Conservation (phyloP, 192 early-diverging fungal species). For the Physocladia obscura region DNA sequence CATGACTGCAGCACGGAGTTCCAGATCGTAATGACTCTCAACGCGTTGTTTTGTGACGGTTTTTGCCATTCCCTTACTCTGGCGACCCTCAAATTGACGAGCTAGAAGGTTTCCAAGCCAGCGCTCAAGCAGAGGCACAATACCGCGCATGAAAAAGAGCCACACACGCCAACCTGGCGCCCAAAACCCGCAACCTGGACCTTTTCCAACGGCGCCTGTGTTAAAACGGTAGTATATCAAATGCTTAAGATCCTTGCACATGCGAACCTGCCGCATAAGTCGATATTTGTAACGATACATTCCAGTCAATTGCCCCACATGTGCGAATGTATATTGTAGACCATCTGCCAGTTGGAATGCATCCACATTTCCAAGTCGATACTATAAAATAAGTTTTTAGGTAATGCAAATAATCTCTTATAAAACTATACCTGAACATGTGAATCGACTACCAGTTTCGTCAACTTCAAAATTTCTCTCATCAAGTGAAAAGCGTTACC, state of each 20-base stretch:
- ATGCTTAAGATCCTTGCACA: constrained; percentile 93
- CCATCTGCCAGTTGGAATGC: constrained; percentile 99
- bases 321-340: constrained; percentile 96
- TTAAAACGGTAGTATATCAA: constrained; percentile 86
- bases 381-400: constrained; percentile 33
- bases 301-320: constrained; percentile 97
- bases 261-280: constrained; percentile 95
- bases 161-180: constrained; percentile 99
- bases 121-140: constrained; percentile 93
- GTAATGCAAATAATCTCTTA: not conserved
- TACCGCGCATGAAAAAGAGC: constrained; percentile 99
- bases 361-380: constrained; percentile 95
- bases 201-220: constrained; percentile 95
- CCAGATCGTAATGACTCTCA: constrained; percentile 96
- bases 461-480: constrained; percentile 94
- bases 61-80: constrained; percentile 95
- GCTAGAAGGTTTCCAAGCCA: constrained; percentile 99
- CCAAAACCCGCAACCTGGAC: constrained; percentile 98
- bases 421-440: constrained; percentile 74
- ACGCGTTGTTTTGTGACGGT: constrained; percentile 99
- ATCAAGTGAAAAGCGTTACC: constrained; percentile 96
- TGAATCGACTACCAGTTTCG: constrained; percentile 94
- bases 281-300: constrained; percentile 99
- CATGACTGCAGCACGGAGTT: constrained; percentile 97
- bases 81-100: constrained; percentile 98